Evolutionary conservation across 345 rosid species (phyloP), one percentile per base, ranked within the genome.

Genomic region (Bruguiera sexangula): DNA sequence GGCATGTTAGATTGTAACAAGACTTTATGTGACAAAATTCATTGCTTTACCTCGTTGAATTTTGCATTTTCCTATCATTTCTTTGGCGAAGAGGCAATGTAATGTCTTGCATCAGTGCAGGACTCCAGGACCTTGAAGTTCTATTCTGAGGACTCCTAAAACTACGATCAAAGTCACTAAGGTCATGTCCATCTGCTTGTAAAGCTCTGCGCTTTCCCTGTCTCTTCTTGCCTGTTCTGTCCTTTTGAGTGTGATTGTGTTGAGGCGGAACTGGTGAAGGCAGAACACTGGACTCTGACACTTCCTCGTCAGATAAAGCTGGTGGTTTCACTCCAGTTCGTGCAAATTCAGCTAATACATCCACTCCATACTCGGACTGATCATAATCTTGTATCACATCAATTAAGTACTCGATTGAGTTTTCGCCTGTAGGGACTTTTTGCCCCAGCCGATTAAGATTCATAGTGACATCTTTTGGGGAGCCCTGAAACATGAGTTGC

Each of bases 401-500:
- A 32, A 88, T 86, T 3, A 86, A 59, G 74, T 81, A 74, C 82
- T 86, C 93, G 48, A 88, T 80, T 0, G 88, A 67, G 78, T 73
- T 86, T 60, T 88, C 90, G 0, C 90, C 93, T 50, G 73, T 82
- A n/a, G 90, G 85, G 13, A 86, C 83, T 73, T 80, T 86, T 24
- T 84, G 61, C 37, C 88, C 87, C 90, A 86, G 80, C 30, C 87
- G 77, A 10, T 62, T 75, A 1, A 88, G 78, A 80, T 84, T 83
- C 22, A 83, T 85, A 34, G 78, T 60, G 8, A 84, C 87, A 53
- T 86, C 87, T 31, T 75, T 81, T 0, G 90, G 90, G 0, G 86
- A 63, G 6, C 93, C 93, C 71, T 88, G 90, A 69, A 69, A 86
- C 88, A 88, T 84, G 70, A 88, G 87, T 64, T 84, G 87, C 27